Base-by-base conservation (phyloP, 768 basidiomycete species). In the Tricholoma sp. region DNA sequence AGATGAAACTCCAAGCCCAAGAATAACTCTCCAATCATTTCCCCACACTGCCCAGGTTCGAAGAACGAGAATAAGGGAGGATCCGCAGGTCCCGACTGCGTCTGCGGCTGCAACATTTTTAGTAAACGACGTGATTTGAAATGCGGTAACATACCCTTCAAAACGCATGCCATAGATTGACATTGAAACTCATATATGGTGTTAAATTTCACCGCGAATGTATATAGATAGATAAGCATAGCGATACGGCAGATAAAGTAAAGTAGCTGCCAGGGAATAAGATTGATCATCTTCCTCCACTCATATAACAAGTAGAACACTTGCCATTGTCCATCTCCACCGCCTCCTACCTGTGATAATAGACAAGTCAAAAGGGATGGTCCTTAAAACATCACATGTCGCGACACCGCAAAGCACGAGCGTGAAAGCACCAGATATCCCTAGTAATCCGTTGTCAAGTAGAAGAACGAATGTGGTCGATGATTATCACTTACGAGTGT, bases 11-110 rank as follows among this genome's bases (percentile, higher is more conserved):
- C 58, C 61, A 41, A 72, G 45, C 12, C 62, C 34, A 10, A 59
- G 34, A 1, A 67, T 62, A 37, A 71, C 56, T 53, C 63, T 67
- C 50, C 54, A 45, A 42, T 67, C 61, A 9, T 61, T 60, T 51
- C 71, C 66, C 72, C 72, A 73, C 1, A 73, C 70, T 5, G 72
- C 70, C 10, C 66, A 55, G 1, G 72, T 73, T 15, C 72, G 66
- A 6, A 73, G 65, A 28, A 68, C 62, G 17, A 73, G 68, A 58
- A 72, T 72, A 24, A 73, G 57, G 0, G 70, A 71, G 6, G 70
- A 67, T 29, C 60, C 55, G 48, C 68, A 70, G 8, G 70, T 72
- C 18, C 70, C 70, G 54, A 73, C 58, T 18, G 69, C 68, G 50
- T 71, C 72, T 34, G 68, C 52, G 20, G 70, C 72, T 73, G 37